These are phyloP conservation scores for Maudiozyma barnettii DNA, from an alignment of 805 yeast genomes.

Conservation along the genomic window DNA sequence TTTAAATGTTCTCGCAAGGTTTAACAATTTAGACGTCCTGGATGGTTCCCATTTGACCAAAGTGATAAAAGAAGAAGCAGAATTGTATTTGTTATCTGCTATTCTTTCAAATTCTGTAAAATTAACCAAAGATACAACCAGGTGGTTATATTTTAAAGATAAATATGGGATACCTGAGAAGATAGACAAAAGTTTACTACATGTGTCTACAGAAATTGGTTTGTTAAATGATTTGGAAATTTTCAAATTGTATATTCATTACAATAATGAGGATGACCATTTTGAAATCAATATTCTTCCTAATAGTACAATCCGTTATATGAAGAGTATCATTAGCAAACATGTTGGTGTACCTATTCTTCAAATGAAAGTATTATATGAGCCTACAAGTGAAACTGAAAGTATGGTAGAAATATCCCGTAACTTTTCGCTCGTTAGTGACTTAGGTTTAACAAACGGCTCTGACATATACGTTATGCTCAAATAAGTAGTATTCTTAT, in stretches of 20 bases:
- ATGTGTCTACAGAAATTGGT: neutral
- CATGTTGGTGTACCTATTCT: conserved; percentile 3
- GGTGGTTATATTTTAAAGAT: conserved; percentile 37
- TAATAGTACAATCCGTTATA: conserved; percentile 14
- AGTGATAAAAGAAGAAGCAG: conserved; percentile 52
- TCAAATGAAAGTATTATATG: conserved; percentile 9
- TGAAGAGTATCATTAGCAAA: conserved; percentile 16
- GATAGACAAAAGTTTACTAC: neutral
- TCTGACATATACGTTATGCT: neutral
- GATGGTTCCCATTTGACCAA: conserved; percentile 47
- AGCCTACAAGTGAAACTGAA: neutral
- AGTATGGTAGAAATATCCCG: neutral
- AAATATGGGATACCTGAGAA: conserved; percentile 25
- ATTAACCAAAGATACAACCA: conserved; percentile 13
- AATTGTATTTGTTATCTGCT: conserved; percentile 52
- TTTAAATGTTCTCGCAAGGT: conserved; percentile 38
- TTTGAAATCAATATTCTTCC: conserved; percentile 7
- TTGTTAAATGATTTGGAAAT: conserved; percentile 4
- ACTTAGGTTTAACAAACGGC: neutral
- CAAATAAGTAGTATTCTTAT: neutral
- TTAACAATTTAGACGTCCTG: conserved; percentile 32
- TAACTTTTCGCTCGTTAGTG: conserved; percentile 1
- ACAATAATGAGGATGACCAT: conserved; percentile 1
- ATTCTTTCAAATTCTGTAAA: conserved; percentile 28
- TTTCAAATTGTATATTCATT: conserved; percentile 5